Conservation (phyloP, 2,329 filamentous ascomycete genomes). For the Rachicladosporium sp. region DNA sequence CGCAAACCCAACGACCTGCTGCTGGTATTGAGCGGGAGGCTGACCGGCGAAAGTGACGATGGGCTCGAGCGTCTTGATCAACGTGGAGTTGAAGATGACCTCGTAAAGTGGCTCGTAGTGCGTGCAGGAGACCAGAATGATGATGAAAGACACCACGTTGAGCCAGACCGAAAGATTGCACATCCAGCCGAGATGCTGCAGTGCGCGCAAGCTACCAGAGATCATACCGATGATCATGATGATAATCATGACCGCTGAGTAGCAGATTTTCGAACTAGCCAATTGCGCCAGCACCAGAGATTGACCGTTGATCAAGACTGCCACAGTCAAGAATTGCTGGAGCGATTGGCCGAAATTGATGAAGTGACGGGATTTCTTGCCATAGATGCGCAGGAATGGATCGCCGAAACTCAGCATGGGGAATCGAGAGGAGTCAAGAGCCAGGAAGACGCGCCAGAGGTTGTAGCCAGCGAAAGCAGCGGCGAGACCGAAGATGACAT, state of each 20-base stretch:
- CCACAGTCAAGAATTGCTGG: constrained; percentile 37
- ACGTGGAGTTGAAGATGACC: constrained; percentile 9
- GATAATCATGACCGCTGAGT: constrained; percentile 41
- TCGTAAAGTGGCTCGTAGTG: constrained; percentile 38
- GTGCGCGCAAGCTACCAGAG: constrained; percentile 43
- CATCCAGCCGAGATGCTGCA: constrained; percentile 43
- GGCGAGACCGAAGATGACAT: constrained; percentile 26
- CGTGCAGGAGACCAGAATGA: constrained; percentile 41
- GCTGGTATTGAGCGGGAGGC: constrained; percentile 16
- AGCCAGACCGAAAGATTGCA: constrained; percentile 45
- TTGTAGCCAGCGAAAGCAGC: constrained; percentile 16
- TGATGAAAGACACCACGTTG: constrained; percentile 39
- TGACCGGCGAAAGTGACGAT: constrained; percentile 30
- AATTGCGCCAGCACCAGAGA: constrained; percentile 44
- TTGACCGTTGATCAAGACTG: constrained; percentile 40
- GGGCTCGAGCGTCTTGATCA: constrained; percentile 11
- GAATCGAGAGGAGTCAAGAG: constrained; percentile 28
- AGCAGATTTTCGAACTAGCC: constrained; percentile 33
- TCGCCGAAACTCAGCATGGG: constrained; percentile 32
- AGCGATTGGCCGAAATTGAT: constrained; percentile 29
- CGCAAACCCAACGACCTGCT: constrained; percentile 10
- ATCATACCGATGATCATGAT: constrained; percentile 35
- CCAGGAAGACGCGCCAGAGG: constrained; percentile 25
- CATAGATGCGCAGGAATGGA: constrained; percentile 29
- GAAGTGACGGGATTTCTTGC: constrained; percentile 24